These are phyloP conservation scores for Fusarium musae DNA, from an alignment of 2,329 filamentous ascomycete genomes.

Conservation along the genomic window DNA sequence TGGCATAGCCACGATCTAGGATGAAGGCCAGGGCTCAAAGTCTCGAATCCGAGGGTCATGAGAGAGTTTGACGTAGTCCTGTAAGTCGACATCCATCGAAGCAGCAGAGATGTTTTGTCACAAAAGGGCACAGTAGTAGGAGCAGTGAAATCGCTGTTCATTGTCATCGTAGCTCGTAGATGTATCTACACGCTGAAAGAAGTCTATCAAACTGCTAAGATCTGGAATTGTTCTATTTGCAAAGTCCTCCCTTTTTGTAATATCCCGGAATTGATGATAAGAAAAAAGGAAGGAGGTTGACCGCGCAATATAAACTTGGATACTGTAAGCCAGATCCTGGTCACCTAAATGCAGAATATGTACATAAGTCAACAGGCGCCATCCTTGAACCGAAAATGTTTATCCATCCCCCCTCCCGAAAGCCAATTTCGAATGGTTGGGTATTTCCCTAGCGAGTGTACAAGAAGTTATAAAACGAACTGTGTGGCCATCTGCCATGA, in stretches of 20 bases:
- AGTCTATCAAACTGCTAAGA: conserved; percentile 32
- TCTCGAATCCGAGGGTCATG: not conserved
- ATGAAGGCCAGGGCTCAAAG: not conserved
- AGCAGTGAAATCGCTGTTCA: conserved; percentile 31
- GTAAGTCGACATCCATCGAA: not conserved
- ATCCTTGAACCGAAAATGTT: conserved; percentile 35
- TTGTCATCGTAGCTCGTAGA: conserved; percentile 44
- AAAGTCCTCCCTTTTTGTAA: conserved; percentile 16
- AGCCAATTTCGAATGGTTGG: conserved; percentile 42
- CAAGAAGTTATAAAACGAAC: conserved; percentile 49
- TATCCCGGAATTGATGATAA: conserved; percentile 21
- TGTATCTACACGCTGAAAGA: conserved; percentile 30
- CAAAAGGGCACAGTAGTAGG: not conserved
- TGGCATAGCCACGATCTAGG: not conserved
- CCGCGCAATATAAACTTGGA: conserved; percentile 5
- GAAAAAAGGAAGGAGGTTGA: conserved; percentile 16
- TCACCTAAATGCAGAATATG: conserved; percentile 44
- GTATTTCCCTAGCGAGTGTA: conserved; percentile 52
- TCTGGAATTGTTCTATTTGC: conserved; percentile 35
- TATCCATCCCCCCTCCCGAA: conserved; percentile 35
- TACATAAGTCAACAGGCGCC: conserved; percentile 47
- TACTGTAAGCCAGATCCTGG: conserved; percentile 11
- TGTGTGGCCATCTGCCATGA: not conserved
- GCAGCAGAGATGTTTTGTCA: not conserved
- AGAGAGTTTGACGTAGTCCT: not conserved